phyloP scores from a whole-genome alignment of 73 alveolate genomes.

The Halteria grandinella region DNA sequence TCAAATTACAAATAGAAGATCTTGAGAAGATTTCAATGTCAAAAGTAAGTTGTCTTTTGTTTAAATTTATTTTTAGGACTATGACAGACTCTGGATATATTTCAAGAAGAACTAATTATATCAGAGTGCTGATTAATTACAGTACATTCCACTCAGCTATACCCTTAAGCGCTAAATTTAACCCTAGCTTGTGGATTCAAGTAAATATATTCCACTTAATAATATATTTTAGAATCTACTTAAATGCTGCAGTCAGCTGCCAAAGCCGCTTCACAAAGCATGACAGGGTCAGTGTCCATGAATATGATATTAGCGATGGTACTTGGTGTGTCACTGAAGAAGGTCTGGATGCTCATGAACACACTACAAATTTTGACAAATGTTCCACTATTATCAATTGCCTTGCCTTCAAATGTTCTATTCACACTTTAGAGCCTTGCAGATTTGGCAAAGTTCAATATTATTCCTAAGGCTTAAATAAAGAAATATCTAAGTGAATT shows the following conservation, averaged over 20 bases:
- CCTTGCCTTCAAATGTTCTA: conserved; percentile 7
- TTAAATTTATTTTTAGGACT: neutral
- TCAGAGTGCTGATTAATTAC: neutral
- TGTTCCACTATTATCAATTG: neutral
- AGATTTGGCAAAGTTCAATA: neutral
- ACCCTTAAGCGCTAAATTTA: neutral
- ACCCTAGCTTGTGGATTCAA: neutral
- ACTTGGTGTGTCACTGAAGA: neutral
- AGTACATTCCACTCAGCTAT: neutral
- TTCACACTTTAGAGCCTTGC: neutral
- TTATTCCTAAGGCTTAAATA: neutral
- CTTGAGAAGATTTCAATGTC: neutral
- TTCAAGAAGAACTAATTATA: neutral
- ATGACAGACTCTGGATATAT: neutral
- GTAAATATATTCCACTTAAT: neutral
- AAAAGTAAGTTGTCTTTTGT: neutral
- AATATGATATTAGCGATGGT: neutral
- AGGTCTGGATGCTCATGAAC: conserved; percentile 14
- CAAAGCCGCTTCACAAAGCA: neutral
- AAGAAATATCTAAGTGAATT: neutral
- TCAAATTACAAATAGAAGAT: neutral
- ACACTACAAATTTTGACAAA: neutral
- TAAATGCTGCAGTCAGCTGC: neutral
- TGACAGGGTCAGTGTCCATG: neutral
- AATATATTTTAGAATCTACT: neutral